Conservation (phyloP, 2,329 filamentous ascomycete genomes). For the Grosmannia penicillata region DNA sequence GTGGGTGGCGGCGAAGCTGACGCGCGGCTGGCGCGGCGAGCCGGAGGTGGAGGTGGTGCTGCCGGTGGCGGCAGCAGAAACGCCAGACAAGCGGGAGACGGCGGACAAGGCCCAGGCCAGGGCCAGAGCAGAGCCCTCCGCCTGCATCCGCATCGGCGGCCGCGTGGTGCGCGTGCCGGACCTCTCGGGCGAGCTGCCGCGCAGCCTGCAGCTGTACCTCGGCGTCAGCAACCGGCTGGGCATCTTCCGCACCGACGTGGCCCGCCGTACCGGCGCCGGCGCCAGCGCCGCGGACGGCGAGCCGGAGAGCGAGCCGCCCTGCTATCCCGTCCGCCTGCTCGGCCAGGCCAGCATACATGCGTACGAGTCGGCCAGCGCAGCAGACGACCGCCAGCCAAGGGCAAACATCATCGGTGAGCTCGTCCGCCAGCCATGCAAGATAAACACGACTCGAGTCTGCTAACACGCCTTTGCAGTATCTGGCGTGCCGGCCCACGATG, state of each 20-base stretch:
- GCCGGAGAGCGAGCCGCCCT: too few species aligned
- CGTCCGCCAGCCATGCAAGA: background rate
- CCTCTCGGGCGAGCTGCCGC: slow-evolving; percentile 41
- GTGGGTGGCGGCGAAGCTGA: slow-evolving; percentile 33
- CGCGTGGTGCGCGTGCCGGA: slow-evolving; percentile 41
- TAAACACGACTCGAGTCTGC: background rate
- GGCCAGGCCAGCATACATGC: slow-evolving; percentile 49
- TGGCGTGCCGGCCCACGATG: slow-evolving; percentile 47
- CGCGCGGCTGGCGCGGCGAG: slow-evolving; percentile 29
- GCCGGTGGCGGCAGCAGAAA: slow-evolving; percentile 32
- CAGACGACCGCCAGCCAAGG: slow-evolving; percentile 31
- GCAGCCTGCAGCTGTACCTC: slow-evolving; percentile 48
- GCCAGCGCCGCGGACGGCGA: slow-evolving; percentile 30
- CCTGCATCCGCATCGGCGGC: slow-evolving; percentile 51
- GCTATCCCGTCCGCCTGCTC: slow-evolving; percentile 53
- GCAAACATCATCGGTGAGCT: slow-evolving; percentile 56
- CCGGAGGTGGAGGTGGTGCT: slow-evolving; percentile 52
- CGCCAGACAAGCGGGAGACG: background rate
- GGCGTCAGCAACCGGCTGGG: slow-evolving; percentile 51
- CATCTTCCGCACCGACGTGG: slow-evolving; percentile 53
- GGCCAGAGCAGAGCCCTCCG: slow-evolving; percentile 17
- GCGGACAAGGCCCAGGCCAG: background rate
- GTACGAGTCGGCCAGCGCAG: slow-evolving; percentile 40
- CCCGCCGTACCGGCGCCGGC: slow-evolving; percentile 12
- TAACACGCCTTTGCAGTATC: slow-evolving; percentile 17